phyloP scores from a whole-genome alignment of 768 basidiomycete species.

The Rhizopogon vesiculosus region DNA sequence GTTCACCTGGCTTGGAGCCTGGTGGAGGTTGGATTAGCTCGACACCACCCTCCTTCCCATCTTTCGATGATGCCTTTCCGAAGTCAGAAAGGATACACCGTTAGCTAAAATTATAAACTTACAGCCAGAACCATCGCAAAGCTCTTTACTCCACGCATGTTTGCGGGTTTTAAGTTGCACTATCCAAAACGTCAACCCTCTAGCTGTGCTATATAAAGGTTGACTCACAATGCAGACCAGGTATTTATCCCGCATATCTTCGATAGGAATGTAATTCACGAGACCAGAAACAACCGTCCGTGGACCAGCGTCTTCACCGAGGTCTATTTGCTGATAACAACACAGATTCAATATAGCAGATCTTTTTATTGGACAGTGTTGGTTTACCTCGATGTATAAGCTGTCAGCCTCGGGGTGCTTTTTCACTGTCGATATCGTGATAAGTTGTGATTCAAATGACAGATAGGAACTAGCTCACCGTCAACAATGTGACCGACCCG shows the following conservation, averaged over 20 bases:
- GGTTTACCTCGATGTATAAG: conserved; percentile 84
- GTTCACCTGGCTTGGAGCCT: conserved; percentile 84
- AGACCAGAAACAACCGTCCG: conserved; percentile 96
- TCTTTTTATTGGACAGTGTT: not conserved
- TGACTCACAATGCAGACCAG: conserved; percentile 74
- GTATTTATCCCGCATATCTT: conserved; percentile 82
- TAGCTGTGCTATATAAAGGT: not conserved
- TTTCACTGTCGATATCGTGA: conserved; percentile 51
- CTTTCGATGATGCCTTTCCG: conserved; percentile 79
- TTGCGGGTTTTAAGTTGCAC: conserved; percentile 95
- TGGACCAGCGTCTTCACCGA: conserved; percentile 93
- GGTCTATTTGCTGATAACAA: conserved; percentile 77
- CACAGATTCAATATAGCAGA: conserved; percentile 1
- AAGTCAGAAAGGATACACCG: not conserved
- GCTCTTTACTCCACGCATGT: conserved; percentile 97
- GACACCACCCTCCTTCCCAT: conserved; percentile 85
- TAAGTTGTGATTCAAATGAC: not conserved
- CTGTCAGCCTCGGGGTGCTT: conserved; percentile 98
- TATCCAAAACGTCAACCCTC: conserved; percentile 19
- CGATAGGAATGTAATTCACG: conserved; percentile 94
- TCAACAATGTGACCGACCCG: conserved; percentile 92
- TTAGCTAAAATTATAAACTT: conserved; percentile 1
- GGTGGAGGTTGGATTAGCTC: conserved; percentile 89
- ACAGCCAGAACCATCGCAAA: conserved; percentile 97
- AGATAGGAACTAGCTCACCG: conserved; percentile 42